A percentile compares a stretch with the other conserved stretches of the same genome.
These are phyloP conservation scores for Sporothrix humicola DNA, from an alignment of 2,329 filamentous ascomycete genomes.

Conservation along the genomic window DNA sequence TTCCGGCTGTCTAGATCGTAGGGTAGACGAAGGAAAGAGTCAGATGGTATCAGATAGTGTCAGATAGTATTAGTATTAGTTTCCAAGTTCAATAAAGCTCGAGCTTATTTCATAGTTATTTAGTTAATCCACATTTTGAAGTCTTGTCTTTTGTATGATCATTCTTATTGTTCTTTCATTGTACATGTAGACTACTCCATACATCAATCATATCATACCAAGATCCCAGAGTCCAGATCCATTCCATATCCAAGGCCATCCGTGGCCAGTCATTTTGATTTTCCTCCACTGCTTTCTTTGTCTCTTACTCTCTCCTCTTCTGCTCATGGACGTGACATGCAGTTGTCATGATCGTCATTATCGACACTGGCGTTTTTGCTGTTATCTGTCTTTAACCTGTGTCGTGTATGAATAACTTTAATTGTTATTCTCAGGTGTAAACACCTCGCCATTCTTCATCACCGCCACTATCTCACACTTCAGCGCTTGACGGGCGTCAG, in stretches of 20 bases:
- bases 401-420: too few relatives aligned
- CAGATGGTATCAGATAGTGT: background rate
- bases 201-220: background rate
- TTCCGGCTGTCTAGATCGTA: constrained; percentile 9
- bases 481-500: constrained; percentile 39
- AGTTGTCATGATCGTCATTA: background rate
- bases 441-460: background rate
- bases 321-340: constrained; percentile 15
- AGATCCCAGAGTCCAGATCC: too few relatives aligned
- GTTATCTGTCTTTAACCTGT: background rate
- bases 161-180: background rate
- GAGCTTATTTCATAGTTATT: background rate
- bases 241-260: background rate
- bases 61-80: background rate
- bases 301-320: background rate
- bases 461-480: background rate
- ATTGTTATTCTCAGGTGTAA: background rate
- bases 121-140: background rate
- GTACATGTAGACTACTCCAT: background rate
- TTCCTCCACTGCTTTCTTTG: background rate
- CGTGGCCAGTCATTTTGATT: background rate
- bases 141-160: background rate
- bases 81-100: background rate
- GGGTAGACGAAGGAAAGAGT: background rate
- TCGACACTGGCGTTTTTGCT: background rate